Evolutionary conservation across 768 basidiomycete species (phyloP), one percentile per base, ranked within the genome.

Genomic region (Lepiota venenata): DNA sequence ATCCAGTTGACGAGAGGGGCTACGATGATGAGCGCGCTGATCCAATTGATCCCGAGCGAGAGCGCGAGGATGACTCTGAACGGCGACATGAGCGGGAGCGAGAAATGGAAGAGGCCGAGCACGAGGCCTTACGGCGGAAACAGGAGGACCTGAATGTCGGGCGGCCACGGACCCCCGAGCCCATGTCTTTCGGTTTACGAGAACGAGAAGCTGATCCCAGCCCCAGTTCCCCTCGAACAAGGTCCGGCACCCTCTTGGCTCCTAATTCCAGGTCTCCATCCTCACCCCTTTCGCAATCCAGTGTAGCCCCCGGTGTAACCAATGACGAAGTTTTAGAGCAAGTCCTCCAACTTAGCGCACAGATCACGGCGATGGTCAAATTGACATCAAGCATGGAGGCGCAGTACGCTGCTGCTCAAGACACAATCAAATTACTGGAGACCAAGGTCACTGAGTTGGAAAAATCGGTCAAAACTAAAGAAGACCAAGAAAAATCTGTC

Each of bases 111-210:
- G 76, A 81, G 39, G 76, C 77, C 21, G 68, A 70, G 20, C 65
- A 69, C 38, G 81, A 82, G 48, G 78, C 82, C 45, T 70, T 78
- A 52, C 71, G 76, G 59, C 73, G 82, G 54, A 73, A 61, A 47
- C 59, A 60, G 29, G 64, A 64, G 40, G 66, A 66, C 32, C 58
- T 66, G 0, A 61, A 61, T 5, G 60, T 85, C 18, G 87, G 85
- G 2, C 76, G 90, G 39, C 91, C 91, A 3, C 75, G 79, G 6
- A 94, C 93, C 5, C 92, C 91, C 0, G 92, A 93, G 63, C 92
- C 91, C 4, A 82, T 81, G 32, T 29, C 62, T 12, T 58, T 74
- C 14, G 71, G 78, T 66, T 56, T 71, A 60, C 61, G 59, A 55
- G 64, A 60, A 51, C 36, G 47, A 53, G 29, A 35, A 22, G 27